A percentile compares a stretch with the other conserved stretches of the same genome.
These are phyloP conservation scores for Scortechinia acanthostroma DNA, from an alignment of 2,329 filamentous ascomycete genomes.

Conservation along the genomic window DNA sequence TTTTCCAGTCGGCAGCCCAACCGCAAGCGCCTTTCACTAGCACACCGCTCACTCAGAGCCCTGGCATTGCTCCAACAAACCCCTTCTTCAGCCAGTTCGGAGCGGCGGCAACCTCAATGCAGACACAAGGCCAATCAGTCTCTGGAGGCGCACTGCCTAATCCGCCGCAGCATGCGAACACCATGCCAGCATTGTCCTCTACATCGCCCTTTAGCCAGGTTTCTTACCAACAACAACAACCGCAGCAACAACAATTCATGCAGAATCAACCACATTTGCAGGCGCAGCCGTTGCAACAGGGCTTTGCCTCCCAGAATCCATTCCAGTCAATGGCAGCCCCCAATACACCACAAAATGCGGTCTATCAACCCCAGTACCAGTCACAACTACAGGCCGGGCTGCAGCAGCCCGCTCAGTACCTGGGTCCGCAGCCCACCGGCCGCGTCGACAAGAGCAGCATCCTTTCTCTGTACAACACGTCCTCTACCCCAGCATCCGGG, in stretches of 20 bases:
- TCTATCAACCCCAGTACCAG: neutral
- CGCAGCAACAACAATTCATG: slow-evolving; percentile 9
- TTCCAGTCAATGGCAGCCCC: slow-evolving; percentile 18
- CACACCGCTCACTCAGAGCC: neutral
- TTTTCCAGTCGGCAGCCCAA: slow-evolving; percentile 23
- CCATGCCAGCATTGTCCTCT: slow-evolving; percentile 22
- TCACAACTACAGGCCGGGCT: neutral
- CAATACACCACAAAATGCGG: slow-evolving; percentile 6
- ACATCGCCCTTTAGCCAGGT: slow-evolving; percentile 16
- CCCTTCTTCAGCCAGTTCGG: slow-evolving; percentile 22
- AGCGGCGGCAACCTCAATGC: slow-evolving; percentile 11
- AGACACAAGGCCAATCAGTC: no score
- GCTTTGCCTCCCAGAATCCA: slow-evolving; percentile 18
- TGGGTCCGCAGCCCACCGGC: slow-evolving; percentile 27
- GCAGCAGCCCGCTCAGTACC: slow-evolving; percentile 3
- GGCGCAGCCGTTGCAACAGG: slow-evolving; percentile 2
- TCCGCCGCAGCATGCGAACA: slow-evolving; percentile 23
- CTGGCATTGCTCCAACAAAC: slow-evolving; percentile 6
- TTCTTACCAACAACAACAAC: slow-evolving; percentile 3
- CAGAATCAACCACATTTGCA: slow-evolving; percentile 5
- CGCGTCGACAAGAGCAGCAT: slow-evolving; percentile 35
- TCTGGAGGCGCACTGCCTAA: slow-evolving; percentile 7
- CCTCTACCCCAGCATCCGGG: neutral
- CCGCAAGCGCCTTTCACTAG: slow-evolving; percentile 9
- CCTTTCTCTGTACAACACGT: slow-evolving; percentile 25